Evolutionary conservation across 805 yeast genomes (phyloP), one percentile per base, ranked within the genome.

Genomic region (Candida ulmi): DNA sequence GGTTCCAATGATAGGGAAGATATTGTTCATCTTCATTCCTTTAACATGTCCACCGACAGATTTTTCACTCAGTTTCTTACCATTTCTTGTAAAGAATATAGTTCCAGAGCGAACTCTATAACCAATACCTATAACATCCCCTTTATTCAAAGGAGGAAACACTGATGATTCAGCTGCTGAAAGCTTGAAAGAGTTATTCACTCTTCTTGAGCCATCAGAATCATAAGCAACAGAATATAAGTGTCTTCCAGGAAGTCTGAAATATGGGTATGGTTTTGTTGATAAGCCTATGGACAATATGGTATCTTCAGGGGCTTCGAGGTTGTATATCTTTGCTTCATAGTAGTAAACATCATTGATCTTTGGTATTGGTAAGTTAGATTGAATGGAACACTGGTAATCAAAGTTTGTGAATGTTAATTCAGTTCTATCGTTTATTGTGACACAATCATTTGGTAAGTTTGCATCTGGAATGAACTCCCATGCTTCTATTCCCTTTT

Each of bases 101-200:
- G 95, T 80, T 2, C 97, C 95, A 15, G 86, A 70, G 33, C 88
- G 69, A 2, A 86, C 78, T 43, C 91, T 72, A 55, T 87, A 84
- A 0, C 99, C 99, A 23, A 91, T 76, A 2, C 99, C 99, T 12
- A 93, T 72, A 25, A 93, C 95, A 60, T 93, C 99, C 24, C 97
- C 97, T 47, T 83, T 79, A 27, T 76, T 72, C 35, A 81, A 61
- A 18, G 60, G 50, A 0, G 95, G 91, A 42, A 78, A 71, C 52
- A 80, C 50, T 49, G 74, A 44, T 56, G 72, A 44, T 58, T 86
- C 62, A 50, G 65, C 52, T 41, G 59, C 51, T 5, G 67, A 67
- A 34, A 68, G 40, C 37, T 57, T 52, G 50, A 87, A 86, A 6
- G 96, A 88, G 57, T 84, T 86, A 57, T 86, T 88, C 45, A 76